Conservation (phyloP, 148 eudicot species). For the Amaranthus palmeri region DNA sequence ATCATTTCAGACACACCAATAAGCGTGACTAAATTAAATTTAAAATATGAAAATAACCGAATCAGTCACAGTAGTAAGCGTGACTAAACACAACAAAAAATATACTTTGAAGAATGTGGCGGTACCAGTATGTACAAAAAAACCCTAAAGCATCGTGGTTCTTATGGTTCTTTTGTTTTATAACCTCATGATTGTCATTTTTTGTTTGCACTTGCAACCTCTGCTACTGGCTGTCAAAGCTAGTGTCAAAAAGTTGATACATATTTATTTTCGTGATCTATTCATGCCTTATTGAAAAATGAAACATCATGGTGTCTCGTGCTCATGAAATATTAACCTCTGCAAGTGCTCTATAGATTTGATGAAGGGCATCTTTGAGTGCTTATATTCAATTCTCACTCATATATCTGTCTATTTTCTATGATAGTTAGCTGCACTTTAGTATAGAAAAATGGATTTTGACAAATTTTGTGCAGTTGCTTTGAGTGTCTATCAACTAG, state of each 20-base stretch:
- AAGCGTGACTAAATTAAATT: too few relatives aligned
- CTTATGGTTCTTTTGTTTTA: neutral
- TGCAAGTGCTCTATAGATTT: constrained; percentile 35
- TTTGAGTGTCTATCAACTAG: constrained; percentile 77
- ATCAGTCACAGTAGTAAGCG: too few relatives aligned
- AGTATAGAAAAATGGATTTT: constrained; percentile 83
- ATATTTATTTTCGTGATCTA: constrained; percentile 14
- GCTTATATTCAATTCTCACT: neutral
- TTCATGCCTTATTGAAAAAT: constrained; percentile 75
- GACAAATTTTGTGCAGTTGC: constrained; percentile 93
- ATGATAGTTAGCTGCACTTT: constrained; percentile 72
- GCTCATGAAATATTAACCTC: constrained; percentile 76
- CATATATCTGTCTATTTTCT: neutral
- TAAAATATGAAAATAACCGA: too few relatives aligned
- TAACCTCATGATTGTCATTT: neutral
- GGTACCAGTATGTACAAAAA: too few relatives aligned
- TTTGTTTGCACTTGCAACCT: constrained; percentile 3
- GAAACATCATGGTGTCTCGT: constrained; percentile 90
- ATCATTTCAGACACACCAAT: too few relatives aligned
- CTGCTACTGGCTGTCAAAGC: constrained; percentile 80
- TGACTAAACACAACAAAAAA: too few relatives aligned
- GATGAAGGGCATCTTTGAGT: neutral
- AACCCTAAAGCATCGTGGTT: too few relatives aligned
- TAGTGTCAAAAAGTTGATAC: constrained; percentile 37
- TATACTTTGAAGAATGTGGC: too few relatives aligned